Evolutionary conservation across 352 stramenopile genomes (phyloP).

Genomic region (Achlya hypogyna): DNA sequence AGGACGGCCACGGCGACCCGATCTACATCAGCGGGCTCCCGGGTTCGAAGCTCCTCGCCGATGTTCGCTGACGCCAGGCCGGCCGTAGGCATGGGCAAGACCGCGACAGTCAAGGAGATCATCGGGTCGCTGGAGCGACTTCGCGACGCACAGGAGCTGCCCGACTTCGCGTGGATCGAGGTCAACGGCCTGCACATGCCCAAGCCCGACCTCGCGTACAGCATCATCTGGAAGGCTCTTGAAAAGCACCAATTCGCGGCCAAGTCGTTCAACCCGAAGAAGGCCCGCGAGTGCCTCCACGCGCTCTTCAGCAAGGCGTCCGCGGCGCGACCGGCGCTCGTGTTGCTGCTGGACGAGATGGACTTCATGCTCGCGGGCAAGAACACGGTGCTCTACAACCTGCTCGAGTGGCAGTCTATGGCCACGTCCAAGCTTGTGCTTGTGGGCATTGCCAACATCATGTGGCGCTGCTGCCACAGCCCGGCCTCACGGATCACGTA

Average conservation of each 20-base stretch:
- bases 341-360: slow-evolving; percentile 68
- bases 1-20: slow-evolving; percentile 37
- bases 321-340: slow-evolving; percentile 33
- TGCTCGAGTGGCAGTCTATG: slow-evolving; percentile 61
- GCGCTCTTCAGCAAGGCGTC: slow-evolving; percentile 37
- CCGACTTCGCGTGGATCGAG: slow-evolving; percentile 49
- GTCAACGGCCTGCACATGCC: slow-evolving; percentile 64
- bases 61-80: slow-evolving; percentile 34
- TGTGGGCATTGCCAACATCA: slow-evolving; percentile 70
- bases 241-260: slow-evolving; percentile 20
- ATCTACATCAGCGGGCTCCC: slow-evolving; percentile 68
- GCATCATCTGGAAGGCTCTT: slow-evolving; percentile 48
- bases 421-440: slow-evolving; percentile 52
- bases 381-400: slow-evolving; percentile 69
- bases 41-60: slow-evolving; percentile 23
- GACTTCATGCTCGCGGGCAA: slow-evolving; percentile 68
- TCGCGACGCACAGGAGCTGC: slow-evolving; percentile 27
- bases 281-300: slow-evolving; percentile 16
- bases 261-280: slow-evolving; percentile 15
- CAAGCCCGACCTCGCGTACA: slow-evolving; percentile 55
- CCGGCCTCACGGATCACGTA: neutral
- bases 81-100: slow-evolving; percentile 52
- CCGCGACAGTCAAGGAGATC: slow-evolving; percentile 60
- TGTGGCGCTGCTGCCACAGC: slow-evolving; percentile 22
- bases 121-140: slow-evolving; percentile 33